Conservation (phyloP, 805 yeast species). For the Saturnispora besseyi region DNA sequence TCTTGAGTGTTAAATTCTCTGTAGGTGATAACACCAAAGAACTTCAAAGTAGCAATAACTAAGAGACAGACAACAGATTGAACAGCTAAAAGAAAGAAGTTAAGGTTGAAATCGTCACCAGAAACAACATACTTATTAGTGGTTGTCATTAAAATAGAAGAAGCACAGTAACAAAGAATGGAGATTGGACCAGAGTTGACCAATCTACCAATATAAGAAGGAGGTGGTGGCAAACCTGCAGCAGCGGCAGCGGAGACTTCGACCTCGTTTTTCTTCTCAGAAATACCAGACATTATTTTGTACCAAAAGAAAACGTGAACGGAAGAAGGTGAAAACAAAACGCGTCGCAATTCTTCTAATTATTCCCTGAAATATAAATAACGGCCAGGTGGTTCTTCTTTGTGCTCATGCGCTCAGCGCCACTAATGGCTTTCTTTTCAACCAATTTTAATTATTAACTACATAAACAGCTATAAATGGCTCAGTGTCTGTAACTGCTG, state of each 20-base stretch:
- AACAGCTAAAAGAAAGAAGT: slow-evolving; percentile 80
- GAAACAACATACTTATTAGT: slow-evolving; percentile 92
- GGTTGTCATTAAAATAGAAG: slow-evolving; percentile 95
- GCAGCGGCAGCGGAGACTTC: slow-evolving; percentile 9
- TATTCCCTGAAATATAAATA: not conserved
- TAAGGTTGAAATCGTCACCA: slow-evolving; percentile 63
- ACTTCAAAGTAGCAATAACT: slow-evolving; percentile 65
- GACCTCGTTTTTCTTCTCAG: slow-evolving; percentile 5
- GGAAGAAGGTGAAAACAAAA: slow-evolving; percentile 1
- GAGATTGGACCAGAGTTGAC: slow-evolving; percentile 59
- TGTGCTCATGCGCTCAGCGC: not conserved
- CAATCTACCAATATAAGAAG: slow-evolving; percentile 16
- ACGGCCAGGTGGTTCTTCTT: not conserved
- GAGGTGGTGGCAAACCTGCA: slow-evolving; percentile 11
- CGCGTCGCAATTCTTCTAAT: not conserved
- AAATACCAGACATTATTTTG: slow-evolving; percentile 1
- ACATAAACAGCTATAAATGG: not conserved
- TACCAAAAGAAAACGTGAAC: not conserved
- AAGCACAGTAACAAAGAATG: slow-evolving; percentile 75
- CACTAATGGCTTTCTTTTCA: too few relatives aligned
- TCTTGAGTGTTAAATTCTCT: slow-evolving; percentile 79
- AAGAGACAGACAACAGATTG: slow-evolving; percentile 79
- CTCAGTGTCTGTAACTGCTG: not conserved
- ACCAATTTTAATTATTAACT: too few relatives aligned
- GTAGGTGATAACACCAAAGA: slow-evolving; percentile 70